Conservation (phyloP, 2,329 filamentous ascomycete species). For the Ophiognomonia clavigignenti-juglandacearum region DNA sequence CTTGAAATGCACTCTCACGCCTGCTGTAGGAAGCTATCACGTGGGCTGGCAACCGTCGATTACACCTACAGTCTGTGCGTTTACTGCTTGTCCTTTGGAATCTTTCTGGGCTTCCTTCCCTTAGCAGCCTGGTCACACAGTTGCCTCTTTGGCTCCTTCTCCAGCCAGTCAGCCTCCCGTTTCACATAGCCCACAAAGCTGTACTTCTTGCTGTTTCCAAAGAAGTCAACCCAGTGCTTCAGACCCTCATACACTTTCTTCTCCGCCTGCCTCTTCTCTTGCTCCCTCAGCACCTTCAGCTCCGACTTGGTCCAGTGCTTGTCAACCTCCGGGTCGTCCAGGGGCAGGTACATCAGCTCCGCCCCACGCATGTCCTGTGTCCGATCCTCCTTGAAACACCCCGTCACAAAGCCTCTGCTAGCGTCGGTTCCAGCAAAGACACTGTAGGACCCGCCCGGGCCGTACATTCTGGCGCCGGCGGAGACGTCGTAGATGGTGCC, state of each 20-base stretch:
- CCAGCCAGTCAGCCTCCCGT: constrained; percentile 55
- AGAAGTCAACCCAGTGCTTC: constrained; percentile 80
- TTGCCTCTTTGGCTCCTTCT: constrained; percentile 54
- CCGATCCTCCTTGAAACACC: constrained; percentile 83
- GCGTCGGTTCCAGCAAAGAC: constrained; percentile 86
- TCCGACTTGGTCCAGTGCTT: constrained; percentile 49
- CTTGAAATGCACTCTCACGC: too few relatives aligned
- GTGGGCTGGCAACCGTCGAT: too few relatives aligned
- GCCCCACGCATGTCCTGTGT: constrained; percentile 81
- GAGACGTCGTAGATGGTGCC: constrained; percentile 81
- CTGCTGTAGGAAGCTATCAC: too few relatives aligned
- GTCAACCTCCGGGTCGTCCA: constrained; percentile 61
- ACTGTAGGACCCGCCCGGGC: constrained; percentile 79
- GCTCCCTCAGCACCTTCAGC: constrained; percentile 47
- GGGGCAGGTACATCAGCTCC: constrained; percentile 75
- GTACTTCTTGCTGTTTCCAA: constrained; percentile 75
- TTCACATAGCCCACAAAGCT: constrained; percentile 71
- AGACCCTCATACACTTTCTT: constrained; percentile 63
- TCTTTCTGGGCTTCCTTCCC: constrained; percentile 46
- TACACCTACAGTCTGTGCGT: too few relatives aligned
- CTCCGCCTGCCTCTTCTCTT: constrained; percentile 62
- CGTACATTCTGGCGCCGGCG: constrained; percentile 65
- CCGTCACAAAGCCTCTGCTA: constrained; percentile 83
- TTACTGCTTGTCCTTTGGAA: constrained; percentile 35
- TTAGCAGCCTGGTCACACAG: constrained; percentile 70